phyloP scores from a whole-genome alignment of 768 basidiomycete genomes.

The Cyathus striatus region DNA sequence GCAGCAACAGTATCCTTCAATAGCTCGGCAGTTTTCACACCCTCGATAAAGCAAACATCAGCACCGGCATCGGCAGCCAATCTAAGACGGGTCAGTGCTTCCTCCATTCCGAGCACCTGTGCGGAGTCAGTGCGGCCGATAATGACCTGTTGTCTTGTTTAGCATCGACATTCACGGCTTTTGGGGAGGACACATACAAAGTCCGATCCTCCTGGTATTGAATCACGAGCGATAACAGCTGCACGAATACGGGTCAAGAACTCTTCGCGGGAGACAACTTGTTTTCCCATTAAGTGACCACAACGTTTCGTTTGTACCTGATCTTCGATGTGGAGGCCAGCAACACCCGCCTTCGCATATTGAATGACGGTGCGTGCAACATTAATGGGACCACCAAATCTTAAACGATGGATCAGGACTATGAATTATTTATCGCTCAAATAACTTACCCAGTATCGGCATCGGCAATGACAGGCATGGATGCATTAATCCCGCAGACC shows the following conservation, averaged over 20 bases:
- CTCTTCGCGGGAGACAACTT: constrained; percentile 76
- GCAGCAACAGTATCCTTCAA: constrained; percentile 60
- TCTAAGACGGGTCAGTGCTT: constrained; percentile 60
- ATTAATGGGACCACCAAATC: constrained; percentile 73
- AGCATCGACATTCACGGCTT: no score
- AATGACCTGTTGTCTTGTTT: constrained; percentile 64
- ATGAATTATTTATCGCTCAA: no score
- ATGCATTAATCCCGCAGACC: constrained; percentile 55
- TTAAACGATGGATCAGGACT: no score
- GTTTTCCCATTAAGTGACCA: constrained; percentile 76
- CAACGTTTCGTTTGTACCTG: constrained; percentile 82
- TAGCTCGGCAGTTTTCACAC: constrained; percentile 64
- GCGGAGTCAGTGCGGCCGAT: constrained; percentile 77
- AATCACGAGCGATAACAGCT: constrained; percentile 71
- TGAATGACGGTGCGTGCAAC: constrained; percentile 73
- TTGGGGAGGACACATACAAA: no score
- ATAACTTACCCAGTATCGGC: constrained; percentile 59
- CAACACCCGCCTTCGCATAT: constrained; percentile 66
- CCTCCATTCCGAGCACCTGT: constrained; percentile 77
- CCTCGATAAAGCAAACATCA: constrained; percentile 81
- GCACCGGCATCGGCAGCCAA: constrained; percentile 72
- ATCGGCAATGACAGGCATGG: constrained; percentile 63
- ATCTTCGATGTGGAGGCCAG: constrained; percentile 76
- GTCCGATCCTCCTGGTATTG: constrained; percentile 70
- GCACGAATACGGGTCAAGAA: constrained; percentile 72